These are phyloP conservation scores for Boletus subcaerulescens DNA, from an alignment of 768 basidiomycete species.

Conservation along the genomic window DNA sequence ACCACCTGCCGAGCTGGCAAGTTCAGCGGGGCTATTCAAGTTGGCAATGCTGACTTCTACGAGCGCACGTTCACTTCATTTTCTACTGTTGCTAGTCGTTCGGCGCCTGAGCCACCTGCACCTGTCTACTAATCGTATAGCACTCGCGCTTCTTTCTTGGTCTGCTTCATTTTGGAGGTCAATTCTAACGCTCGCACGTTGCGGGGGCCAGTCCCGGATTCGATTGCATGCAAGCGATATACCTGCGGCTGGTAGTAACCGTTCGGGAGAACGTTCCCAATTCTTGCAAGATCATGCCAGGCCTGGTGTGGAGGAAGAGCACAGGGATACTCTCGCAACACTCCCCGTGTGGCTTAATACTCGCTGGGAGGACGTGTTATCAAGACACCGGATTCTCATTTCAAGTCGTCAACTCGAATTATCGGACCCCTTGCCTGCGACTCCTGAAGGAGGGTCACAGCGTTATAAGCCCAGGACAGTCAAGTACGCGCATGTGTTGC, in stretches of 20 bases:
- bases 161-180: slow-evolving; percentile 3
- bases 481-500: neutral
- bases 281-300: neutral
- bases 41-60: neutral
- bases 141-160: neutral
- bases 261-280: neutral
- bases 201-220: neutral
- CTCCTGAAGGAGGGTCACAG: slow-evolving; percentile 9
- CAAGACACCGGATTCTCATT: neutral
- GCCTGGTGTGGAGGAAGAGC: neutral
- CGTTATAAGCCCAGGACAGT: slow-evolving; percentile 4
- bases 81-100: slow-evolving; percentile 2
- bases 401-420: neutral
- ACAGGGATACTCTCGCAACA: slow-evolving; percentile 1
- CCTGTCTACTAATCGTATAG: neutral
- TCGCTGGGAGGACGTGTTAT: neutral
- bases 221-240: neutral
- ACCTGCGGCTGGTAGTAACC: neutral
- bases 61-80: neutral
- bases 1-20: neutral
- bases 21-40: too few relatives aligned
- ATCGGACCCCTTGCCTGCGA: neutral
- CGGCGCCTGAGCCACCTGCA: neutral
- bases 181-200: neutral
- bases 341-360: neutral